Conservation (phyloP, 257 asterid genomes). For the Nicotiana otophora region DNA sequence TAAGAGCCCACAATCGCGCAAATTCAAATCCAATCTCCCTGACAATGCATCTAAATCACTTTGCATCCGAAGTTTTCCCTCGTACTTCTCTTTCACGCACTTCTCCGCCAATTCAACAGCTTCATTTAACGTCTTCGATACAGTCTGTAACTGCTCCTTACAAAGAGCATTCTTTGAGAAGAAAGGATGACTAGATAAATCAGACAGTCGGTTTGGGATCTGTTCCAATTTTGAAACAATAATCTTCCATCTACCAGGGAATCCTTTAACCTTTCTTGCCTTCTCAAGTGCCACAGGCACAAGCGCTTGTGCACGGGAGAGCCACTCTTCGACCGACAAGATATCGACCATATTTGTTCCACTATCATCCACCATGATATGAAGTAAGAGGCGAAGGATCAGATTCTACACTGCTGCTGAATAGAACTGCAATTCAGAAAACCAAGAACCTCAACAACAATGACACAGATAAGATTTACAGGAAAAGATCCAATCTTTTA, state of each 20-base stretch:
- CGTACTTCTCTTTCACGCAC: slow-evolving; percentile 54
- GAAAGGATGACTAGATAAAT: slow-evolving; percentile 89
- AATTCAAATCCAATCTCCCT: slow-evolving; percentile 61
- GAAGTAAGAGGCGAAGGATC: slow-evolving; percentile 6
- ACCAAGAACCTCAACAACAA: slow-evolving; percentile 7
- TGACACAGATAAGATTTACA: not conserved
- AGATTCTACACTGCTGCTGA: slow-evolving; percentile 22
- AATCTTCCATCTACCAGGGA: slow-evolving; percentile 77
- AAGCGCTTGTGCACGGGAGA: slow-evolving; percentile 60
- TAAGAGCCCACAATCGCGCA: slow-evolving; percentile 82
- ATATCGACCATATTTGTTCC: slow-evolving; percentile 25
- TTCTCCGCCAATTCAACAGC: slow-evolving; percentile 50
- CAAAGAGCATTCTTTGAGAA: slow-evolving; percentile 80
- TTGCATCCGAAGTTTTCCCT: slow-evolving; percentile 89
- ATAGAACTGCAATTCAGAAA: slow-evolving; percentile 29
- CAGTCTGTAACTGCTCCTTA: slow-evolving; percentile 76
- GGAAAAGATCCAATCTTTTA: not conserved
- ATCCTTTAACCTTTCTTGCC: slow-evolving; percentile 63
- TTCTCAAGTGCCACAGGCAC: slow-evolving; percentile 65
- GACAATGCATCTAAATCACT: slow-evolving; percentile 77
- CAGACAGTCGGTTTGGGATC: slow-evolving; percentile 60
- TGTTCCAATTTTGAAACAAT: slow-evolving; percentile 62
- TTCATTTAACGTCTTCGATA: slow-evolving; percentile 52
- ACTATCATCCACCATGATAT: slow-evolving; percentile 60
- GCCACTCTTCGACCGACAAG: slow-evolving; percentile 70